phyloP scores from a whole-genome alignment of 768 basidiomycete genomes.

The Mycena albidolilacea region DNA sequence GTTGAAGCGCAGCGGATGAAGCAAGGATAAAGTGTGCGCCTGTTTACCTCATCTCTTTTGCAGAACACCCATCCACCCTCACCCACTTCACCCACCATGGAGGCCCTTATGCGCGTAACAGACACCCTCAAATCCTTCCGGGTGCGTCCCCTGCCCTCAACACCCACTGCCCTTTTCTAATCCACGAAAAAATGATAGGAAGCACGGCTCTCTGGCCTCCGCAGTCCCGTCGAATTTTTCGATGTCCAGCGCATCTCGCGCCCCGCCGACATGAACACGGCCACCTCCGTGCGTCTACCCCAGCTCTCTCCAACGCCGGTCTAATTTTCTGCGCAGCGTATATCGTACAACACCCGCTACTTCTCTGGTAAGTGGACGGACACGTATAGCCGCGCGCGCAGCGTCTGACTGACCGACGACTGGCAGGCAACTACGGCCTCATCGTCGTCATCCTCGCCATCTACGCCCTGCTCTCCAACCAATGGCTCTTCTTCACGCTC shows the following conservation, averaged over 20 bases:
- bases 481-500: constrained; percentile 85
- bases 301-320: neutral
- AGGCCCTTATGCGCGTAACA: constrained; percentile 72
- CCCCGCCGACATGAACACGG: constrained; percentile 85
- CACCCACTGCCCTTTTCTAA: constrained; percentile 42
- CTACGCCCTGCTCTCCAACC: constrained; percentile 89
- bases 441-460: constrained; percentile 84
- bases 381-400: constrained; percentile 1
- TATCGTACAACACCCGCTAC: constrained; percentile 95
- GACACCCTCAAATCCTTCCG: constrained; percentile 80
- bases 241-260: constrained; percentile 87
- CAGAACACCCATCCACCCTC: constrained; percentile 22
- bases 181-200: constrained; percentile 62
- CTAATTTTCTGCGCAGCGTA: constrained; percentile 67
- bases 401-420: constrained; percentile 23
- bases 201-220: constrained; percentile 81
- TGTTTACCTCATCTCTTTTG: constrained; percentile 20
- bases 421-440: constrained; percentile 87
- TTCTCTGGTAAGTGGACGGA: constrained; percentile 73
- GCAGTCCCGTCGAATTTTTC: constrained; percentile 85
- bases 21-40: constrained; percentile 36
- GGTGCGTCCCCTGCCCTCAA: constrained; percentile 57
- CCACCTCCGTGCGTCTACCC: constrained; percentile 73
- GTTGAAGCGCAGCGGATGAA: constrained; percentile 39
- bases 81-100: constrained; percentile 63